Evolutionary conservation across 106 monocot species (phyloP), one percentile per base, ranked within the genome.

Genomic region (Dendrobium catenatum): DNA sequence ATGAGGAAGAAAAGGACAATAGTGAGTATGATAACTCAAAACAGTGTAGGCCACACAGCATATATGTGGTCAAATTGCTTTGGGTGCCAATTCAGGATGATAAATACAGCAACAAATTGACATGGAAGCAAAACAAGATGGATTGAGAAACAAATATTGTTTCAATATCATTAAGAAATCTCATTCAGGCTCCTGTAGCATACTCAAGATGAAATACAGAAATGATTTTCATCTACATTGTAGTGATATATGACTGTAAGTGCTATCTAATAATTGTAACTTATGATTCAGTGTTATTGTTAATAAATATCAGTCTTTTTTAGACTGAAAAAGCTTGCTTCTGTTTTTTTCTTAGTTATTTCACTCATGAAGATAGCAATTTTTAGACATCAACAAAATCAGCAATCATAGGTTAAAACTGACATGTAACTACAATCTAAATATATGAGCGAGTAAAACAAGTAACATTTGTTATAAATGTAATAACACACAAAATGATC

Each of bases 1-100:
- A 31, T 49, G 85, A 37, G 61, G n/a, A 61, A 61, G n/a, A 22
- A 61, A 61, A 61, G 22, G 61, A 61, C 19, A 61, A 61, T 61
- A 61, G n/a, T 61, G 6, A 61, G n/a, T n/a, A n/a, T 22, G 61
- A 61, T 0, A 61, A 22, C 22, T 61, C 20, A 61, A 61, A 61
- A 22, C 22, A 61, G 0, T 6, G 17, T 56, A 19, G 19, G 1
- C 56, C 9, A 56, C 15, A 18, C 3, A 15, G 19, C 61, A 61
- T 22, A 61, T 61, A 61, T 61, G 61, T 22, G 6, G 22, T 61
- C 1, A 0, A 6, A 61, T n/a, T 61, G 4, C 19, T 61, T 61
- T 61, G 4, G 61, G 61, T 5, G n/a, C 61, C 19, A 19, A 22
- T 61, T 61, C 4, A 10, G 6, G 1, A 6, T 61, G 61, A 2